Percentiles rank a stretch among this genome's conserved stretches.
Conservation (phyloP, 2,329 filamentous ascomycete species). For the Graphilbum fragrans region DNA sequence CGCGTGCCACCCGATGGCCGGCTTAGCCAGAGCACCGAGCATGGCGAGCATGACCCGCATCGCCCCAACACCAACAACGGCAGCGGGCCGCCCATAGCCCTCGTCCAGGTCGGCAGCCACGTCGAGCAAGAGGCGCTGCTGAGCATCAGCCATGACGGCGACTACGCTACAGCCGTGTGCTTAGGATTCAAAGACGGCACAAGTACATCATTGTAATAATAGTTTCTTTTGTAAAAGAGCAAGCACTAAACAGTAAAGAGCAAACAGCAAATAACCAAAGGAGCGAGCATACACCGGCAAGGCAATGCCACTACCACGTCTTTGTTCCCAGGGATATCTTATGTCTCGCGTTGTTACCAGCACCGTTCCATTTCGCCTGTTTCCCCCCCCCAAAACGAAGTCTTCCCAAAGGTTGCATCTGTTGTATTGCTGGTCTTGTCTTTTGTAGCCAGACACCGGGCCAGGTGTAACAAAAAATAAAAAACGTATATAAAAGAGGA, state of each 20-base stretch:
- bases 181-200: conserved; percentile 26
- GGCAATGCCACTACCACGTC: too few relatives aligned
- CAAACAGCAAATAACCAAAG: not conserved
- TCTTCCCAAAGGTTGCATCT: not conserved
- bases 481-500: too few relatives aligned
- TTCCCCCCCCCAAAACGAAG: not conserved
- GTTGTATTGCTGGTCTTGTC: too few relatives aligned
- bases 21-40: too few relatives aligned
- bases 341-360: not conserved
- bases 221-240: too few relatives aligned
- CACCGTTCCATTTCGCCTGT: not conserved
- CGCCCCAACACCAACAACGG: conserved; percentile 3
- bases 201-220: not conserved
- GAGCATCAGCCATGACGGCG: conserved; percentile 79
- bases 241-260: too few relatives aligned
- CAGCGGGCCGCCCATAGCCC: conserved; percentile 29
- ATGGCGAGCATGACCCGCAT: not conserved
- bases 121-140: conserved; percentile 43
- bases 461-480: too few relatives aligned
- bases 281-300: not conserved
- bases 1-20: not conserved
- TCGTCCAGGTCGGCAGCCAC: conserved; percentile 18
- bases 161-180: conserved; percentile 65
- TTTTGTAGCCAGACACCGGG: too few relatives aligned
- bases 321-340: not conserved